Conservation (phyloP, 148 eudicot species). For the Camellia granthamiana region DNA sequence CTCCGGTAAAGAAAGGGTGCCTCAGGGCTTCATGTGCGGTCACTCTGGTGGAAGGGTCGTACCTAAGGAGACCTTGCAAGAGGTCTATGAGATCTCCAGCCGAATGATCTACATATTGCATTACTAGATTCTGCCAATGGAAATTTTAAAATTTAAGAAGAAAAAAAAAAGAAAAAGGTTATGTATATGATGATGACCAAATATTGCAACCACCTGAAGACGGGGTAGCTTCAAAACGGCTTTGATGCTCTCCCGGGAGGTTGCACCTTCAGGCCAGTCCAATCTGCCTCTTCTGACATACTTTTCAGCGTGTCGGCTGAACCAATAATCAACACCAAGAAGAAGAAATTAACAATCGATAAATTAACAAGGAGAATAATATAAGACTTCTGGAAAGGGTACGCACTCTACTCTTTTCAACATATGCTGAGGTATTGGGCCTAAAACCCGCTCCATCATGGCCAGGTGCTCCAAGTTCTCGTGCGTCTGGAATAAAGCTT, state of each 20-base stretch:
- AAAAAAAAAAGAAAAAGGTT: background rate
- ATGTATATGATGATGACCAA: background rate
- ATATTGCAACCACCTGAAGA: conserved; percentile 40
- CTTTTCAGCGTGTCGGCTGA: conserved; percentile 61
- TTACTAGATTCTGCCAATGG: conserved; percentile 49
- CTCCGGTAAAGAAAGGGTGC: conserved; percentile 60
- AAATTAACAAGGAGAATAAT: background rate
- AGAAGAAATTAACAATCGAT: background rate
- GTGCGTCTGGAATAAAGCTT: conserved; percentile 66
- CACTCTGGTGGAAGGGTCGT: conserved; percentile 49
- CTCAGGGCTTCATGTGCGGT: conserved; percentile 56
- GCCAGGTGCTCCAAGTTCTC: conserved; percentile 68
- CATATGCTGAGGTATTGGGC: conserved; percentile 57
- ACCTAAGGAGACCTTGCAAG: conserved; percentile 56
- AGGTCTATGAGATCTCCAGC: conserved; percentile 68
- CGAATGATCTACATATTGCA: conserved; percentile 71
- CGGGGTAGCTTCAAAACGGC: conserved; percentile 57
- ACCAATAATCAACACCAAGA: conserved; percentile 7
- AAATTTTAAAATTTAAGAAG: conserved; percentile 5
- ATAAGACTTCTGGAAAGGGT: conserved; percentile 4
- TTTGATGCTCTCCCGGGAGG: conserved; percentile 65
- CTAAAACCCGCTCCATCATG: conserved; percentile 69
- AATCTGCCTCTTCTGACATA: conserved; percentile 60
- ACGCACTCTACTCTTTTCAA: conserved; percentile 58
- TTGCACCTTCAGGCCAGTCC: conserved; percentile 70